Base-by-base conservation (phyloP, 73 alveolate genomes). In the Breviolum minutum region DNA sequence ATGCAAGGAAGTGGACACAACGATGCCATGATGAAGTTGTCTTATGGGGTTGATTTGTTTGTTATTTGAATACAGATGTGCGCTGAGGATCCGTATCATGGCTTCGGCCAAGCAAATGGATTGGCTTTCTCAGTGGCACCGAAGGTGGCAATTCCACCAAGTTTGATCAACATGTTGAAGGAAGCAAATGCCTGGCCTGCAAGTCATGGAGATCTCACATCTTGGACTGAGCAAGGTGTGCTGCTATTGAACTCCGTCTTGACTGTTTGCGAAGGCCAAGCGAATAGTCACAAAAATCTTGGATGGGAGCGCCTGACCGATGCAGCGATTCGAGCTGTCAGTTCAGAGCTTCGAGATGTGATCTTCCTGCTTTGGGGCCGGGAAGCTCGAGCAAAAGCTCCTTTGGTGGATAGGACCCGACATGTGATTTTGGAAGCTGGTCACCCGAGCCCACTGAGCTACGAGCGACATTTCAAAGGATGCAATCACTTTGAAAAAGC, bases 71-170 rank as follows among this genome's bases (percentile, higher is more conserved):
- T 7, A 81, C 30, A 9, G 11, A 40, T 9, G 14, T 54, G 71
- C 8, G 69, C 90, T 26, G 77, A 84, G 93, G 99, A 99, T 92
- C 99, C 99, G 4, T 99, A 99, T 92, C 99, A 99, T 61, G 99
- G 99, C 26, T 99, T 99, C 10, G 99, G 99, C 17, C 99, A 99
- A 97, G 99, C 99, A 9, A 99, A 99, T 99, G 99, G 99, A 17
- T 96, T 99, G 64, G 99, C 99, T 95, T 99, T 99, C 88, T 99
- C 99, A 26, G 99, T 99, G 30, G 99, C 99, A 27, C 99, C 99
- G 82, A 99, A 91, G 14, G 99, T 97, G 61, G 99, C 95, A 90
- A 99, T 99, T 30, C 99, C 99, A 29, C 99, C 99, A n/a, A 99
- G 99, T 95, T 95, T 99, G 70, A 86, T 69, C 82, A 99, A 99